Evolutionary conservation across 2,329 filamentous ascomycete genomes (phyloP), one percentile per base, ranked within the genome.

Genomic region (Plectosphaerella plurivora): DNA sequence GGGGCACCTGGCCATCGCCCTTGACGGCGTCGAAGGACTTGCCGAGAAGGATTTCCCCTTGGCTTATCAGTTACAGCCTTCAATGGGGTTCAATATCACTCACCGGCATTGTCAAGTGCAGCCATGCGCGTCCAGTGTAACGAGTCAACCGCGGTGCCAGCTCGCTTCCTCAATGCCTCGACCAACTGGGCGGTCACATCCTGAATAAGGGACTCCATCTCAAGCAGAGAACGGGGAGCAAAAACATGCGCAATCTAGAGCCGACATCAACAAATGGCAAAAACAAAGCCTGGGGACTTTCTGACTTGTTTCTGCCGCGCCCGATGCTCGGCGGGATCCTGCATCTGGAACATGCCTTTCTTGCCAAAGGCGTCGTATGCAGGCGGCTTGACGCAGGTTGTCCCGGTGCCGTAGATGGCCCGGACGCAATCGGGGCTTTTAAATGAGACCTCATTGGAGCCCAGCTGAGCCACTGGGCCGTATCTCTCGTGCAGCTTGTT

Each of bases 381-480:
- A 33, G 45, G 45, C 10, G 45, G 24, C 45, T 46, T 46, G 45
- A 46, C 25, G 18, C 45, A 46, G 9, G 45, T 46, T 15, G 45
- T 46, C 16, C n/a, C 18, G 9, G 58, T 59, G 37, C 57, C 59
- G 50, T 66, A 67, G 39, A 66, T 50, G 4, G 59, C 61, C 51
- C 61, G 62, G 53, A 63, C 55, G 48, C 66, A 52, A 24, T 58
- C 56, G n/a, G 60, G 63, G 5, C 56, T 44, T 45, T 62, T 60
- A n/a, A 67, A 49, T 39, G 63, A 60, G 2, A 66, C 39, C 10
- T 59, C 47, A 46, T 66, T 65, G n/a, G 65, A 65, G 0, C 59
- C 63, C 16, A 67, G 62, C n/a, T 63, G 59, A 24, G 67, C 63
- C 36, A 65, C 61, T 1, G 64, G 60, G 5, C 65, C 65, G 49